A percentile compares a stretch with the other conserved stretches of the same genome.
Evolutionary conservation across 495 filamentous ascomycete species (phyloP).

Genomic region (Pseudoneurospora amorphoporcata): DNA sequence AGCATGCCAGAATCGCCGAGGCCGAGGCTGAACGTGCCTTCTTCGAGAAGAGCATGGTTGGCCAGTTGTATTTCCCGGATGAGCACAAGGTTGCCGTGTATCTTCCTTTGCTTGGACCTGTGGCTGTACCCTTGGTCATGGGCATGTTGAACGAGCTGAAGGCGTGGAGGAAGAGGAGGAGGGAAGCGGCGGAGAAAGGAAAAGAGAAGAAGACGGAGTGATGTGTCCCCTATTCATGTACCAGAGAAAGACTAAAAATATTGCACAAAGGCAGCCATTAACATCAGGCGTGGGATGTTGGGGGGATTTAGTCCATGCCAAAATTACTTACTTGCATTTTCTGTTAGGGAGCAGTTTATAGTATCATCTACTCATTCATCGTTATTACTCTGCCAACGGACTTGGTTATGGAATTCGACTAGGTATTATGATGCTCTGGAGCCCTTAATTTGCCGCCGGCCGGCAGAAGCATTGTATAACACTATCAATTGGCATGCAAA

Average conservation of each 20-base stretch:
- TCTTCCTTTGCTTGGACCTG: slow-evolving; percentile 78
- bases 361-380: too few species aligned
- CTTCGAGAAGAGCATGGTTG: slow-evolving; percentile 98
- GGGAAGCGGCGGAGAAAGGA: slow-evolving; percentile 20
- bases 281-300: not conserved
- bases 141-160: slow-evolving; percentile 71
- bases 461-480: not conserved
- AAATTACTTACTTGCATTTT: not conserved
- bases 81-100: slow-evolving; percentile 99
- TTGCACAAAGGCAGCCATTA: not conserved
- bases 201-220: slow-evolving; percentile 23
- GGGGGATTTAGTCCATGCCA: not conserved
- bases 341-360: not conserved
- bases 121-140: slow-evolving; percentile 84
- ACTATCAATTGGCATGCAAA: not conserved
- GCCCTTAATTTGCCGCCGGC: not conserved
- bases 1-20: slow-evolving; percentile 75
- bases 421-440: not conserved
- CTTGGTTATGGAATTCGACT: not conserved
- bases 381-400: not conserved
- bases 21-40: slow-evolving; percentile 86
- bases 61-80: slow-evolving; percentile 93
- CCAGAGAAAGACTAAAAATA: not conserved
- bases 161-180: slow-evolving; percentile 37
- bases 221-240: not conserved